Base-by-base conservation (phyloP, 2,329 filamentous ascomycete genomes). In the Aspergillus texensis region DNA sequence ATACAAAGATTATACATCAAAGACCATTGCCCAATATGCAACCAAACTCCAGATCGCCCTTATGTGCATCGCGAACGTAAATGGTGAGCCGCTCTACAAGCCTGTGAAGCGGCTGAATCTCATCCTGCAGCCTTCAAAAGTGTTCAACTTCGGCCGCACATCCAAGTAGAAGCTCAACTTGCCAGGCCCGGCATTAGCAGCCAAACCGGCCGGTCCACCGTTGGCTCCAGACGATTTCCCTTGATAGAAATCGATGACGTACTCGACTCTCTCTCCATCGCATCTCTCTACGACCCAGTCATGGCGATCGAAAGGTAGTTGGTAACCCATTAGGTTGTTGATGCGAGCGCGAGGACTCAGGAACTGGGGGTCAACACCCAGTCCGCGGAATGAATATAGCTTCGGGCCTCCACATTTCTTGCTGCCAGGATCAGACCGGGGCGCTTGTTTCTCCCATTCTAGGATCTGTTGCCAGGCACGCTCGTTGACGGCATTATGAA, bases 401-500 rank as follows among this genome's bases (percentile, higher is more conserved):
- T 88, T 90, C 0, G 95, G 95, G 0, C 94, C 94, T 58, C 87
- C 89, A 68, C 91, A 93, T 68, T 83, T 85, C 82, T 67, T 79
- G 88, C 86, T 86, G 81, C 70, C 91, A 81, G 43, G 82, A 78
- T 62, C 86, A 78, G 80, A 81, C 70, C 70, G 73, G 5, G 78
- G 78, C 64, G 86, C 91, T 0, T 89, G 90, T 50, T 82, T 84
- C 80, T 99, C 95, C 95, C 95, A 99, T 52, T 86, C 82, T 70
- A 91, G 88, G 68, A 99, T 98, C 81, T 98, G 91, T 66, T 87
- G 84, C 95, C 95, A 99, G 0, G 95, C 95, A 48, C 92, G 85
- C 85, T 99, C 95, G 79, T 99, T 99, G 66, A 99, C 95, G 52
- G 95, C 95, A 77, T 99, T 99, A 81, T 99, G 95, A 72, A 98